Evolutionary conservation across 2,329 filamentous ascomycete species (phyloP).

Genomic region (Tetracladium maxilliforme): DNA sequence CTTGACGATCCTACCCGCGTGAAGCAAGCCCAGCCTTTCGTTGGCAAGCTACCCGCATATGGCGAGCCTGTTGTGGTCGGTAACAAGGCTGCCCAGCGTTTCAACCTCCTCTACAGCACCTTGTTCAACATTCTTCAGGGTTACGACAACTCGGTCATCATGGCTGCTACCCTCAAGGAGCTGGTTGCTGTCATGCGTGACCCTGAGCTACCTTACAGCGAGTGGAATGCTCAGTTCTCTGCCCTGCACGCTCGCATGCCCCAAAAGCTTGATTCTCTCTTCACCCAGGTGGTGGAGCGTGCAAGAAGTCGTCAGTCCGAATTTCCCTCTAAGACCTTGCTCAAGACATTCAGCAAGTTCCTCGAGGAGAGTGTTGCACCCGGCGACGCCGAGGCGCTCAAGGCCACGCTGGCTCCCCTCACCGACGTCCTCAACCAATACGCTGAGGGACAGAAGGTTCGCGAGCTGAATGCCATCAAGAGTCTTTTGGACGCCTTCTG

Average conservation of each 20-base stretch:
- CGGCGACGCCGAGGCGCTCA: constrained; percentile 60
- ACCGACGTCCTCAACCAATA: constrained; percentile 68
- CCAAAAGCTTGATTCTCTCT: constrained; percentile 70
- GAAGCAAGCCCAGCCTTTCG: constrained; percentile 90
- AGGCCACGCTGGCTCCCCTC: constrained; percentile 59
- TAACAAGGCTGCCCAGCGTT: constrained; percentile 82
- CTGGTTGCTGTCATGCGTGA: constrained; percentile 83
- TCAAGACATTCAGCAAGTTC: constrained; percentile 77
- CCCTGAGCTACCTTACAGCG: constrained; percentile 83
- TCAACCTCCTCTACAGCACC: constrained; percentile 61
- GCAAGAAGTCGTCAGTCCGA: constrained; percentile 65
- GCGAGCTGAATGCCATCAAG: constrained; percentile 75
- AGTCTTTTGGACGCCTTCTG: constrained; percentile 70
- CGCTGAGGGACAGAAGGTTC: constrained; percentile 73
- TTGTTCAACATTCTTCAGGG: constrained; percentile 80
- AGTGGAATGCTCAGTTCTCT: constrained; percentile 92
- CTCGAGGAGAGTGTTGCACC: constrained; percentile 70
- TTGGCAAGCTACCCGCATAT: constrained; percentile 76
- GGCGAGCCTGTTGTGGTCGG: constrained; percentile 79
- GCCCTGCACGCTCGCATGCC: constrained; percentile 97
- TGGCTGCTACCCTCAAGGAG: constrained; percentile 74
- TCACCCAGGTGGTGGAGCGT: constrained; percentile 76
- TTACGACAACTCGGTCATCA: constrained; percentile 95
- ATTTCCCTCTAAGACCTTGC: constrained; percentile 81
- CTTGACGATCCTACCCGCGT: constrained; percentile 91